Percentiles rank a stretch among this genome's conserved stretches.
Conservation (phyloP, 331 rosid species). For the Quercus phellos region DNA sequence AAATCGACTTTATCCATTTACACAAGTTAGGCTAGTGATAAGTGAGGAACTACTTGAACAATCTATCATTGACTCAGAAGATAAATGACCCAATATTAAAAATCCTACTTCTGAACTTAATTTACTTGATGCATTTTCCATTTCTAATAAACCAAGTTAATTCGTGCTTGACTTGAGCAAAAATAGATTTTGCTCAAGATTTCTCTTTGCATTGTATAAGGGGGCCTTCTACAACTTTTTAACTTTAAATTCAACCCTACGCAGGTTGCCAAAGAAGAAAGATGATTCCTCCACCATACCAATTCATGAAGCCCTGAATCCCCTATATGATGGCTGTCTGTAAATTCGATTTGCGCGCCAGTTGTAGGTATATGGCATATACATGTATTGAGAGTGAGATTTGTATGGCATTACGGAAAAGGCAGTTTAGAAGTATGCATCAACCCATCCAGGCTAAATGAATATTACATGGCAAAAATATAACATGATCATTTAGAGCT, state of each 20-base stretch:
- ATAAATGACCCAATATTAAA: no score
- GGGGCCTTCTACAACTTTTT: background rate
- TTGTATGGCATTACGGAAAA: background rate
- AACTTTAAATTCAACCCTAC: background rate
- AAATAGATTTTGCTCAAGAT: background rate
- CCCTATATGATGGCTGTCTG: background rate
- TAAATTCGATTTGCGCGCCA: background rate
- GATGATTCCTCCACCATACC: constrained; percentile 26
- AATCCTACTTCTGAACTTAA: no score
- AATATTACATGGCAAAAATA: background rate
- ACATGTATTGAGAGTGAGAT: background rate
- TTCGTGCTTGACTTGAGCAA: no score
- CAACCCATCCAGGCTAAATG: background rate
- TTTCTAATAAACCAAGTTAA: no score
- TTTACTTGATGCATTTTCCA: no score
- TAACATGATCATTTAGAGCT: background rate
- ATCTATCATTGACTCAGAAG: no score
- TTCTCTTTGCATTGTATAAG: background rate
- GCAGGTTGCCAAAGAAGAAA: constrained; percentile 26
- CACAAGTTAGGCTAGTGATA: no score
- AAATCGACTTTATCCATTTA: no score
- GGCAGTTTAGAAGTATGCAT: background rate
- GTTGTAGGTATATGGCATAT: background rate
- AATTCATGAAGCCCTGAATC: constrained; percentile 6
- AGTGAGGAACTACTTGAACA: no score